A percentile compares a stretch with the other conserved stretches of the same genome.
These are phyloP conservation scores for Elaeis guineensis DNA, from an alignment of 176 grass and related monocot genomes.

Conservation along the genomic window DNA sequence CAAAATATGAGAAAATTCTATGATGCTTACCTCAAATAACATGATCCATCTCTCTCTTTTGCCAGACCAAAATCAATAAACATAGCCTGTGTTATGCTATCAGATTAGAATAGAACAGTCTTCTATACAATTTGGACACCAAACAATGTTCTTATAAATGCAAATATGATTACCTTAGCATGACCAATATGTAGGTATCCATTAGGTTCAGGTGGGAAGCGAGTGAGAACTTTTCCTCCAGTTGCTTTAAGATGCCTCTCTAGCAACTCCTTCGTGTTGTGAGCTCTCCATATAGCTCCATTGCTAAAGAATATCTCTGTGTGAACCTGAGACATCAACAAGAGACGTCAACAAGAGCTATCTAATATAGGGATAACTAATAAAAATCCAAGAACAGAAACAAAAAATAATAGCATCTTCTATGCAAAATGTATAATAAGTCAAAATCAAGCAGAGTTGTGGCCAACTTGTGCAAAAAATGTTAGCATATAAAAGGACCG, in stretches of 20 bases:
- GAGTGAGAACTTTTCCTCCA: constrained; percentile 93
- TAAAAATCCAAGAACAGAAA: neutral
- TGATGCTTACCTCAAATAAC: constrained; percentile 72
- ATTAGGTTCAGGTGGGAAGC: constrained; percentile 97
- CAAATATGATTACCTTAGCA: constrained; percentile 60
- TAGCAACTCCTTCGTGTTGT: constrained; percentile 73
- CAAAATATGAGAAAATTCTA: too few species aligned
- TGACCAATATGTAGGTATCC: constrained; percentile 97
- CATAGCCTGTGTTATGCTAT: constrained; percentile 56
- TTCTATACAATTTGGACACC: too few species aligned
- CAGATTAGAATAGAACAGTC: too few species aligned
- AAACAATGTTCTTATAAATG: neutral
- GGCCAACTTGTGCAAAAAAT: too few species aligned
- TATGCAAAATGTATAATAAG: too few species aligned
- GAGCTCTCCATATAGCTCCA: constrained; percentile 82
- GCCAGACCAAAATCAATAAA: constrained; percentile 98
- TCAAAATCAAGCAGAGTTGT: too few species aligned
- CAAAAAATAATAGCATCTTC: too few species aligned
- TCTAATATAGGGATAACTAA: neutral
- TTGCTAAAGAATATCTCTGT: constrained; percentile 92
- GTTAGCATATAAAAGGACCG: too few species aligned
- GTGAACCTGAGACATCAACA: constrained; percentile 55
- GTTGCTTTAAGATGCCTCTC: constrained; percentile 88
- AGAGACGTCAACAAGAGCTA: neutral
- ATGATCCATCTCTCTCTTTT: constrained; percentile 80